These are phyloP conservation scores for Metarhizium sp. DNA, from an alignment of 2,329 filamentous ascomycete species.

Conservation along the genomic window DNA sequence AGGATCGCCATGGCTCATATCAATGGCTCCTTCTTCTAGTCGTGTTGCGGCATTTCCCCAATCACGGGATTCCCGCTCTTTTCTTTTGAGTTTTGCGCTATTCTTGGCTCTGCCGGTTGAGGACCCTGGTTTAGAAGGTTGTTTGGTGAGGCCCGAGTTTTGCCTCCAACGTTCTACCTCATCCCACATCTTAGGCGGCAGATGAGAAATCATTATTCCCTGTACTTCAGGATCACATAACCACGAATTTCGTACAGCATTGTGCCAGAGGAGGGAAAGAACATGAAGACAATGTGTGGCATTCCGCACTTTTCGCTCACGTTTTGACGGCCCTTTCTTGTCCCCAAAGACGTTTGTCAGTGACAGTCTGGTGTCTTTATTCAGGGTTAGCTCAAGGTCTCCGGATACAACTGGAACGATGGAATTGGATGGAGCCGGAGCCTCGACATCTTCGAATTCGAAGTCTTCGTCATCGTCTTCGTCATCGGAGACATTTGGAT, in stretches of 20 bases:
- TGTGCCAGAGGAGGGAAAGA: slow-evolving; percentile 80
- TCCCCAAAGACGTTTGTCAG: slow-evolving; percentile 50
- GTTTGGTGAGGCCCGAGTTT: slow-evolving; percentile 53
- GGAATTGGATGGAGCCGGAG: slow-evolving; percentile 44
- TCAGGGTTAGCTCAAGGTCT: slow-evolving; percentile 66
- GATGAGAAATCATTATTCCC: slow-evolving; percentile 62
- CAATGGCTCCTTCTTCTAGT: slow-evolving; percentile 59
- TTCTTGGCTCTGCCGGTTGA: slow-evolving; percentile 17
- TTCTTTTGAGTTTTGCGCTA: slow-evolving; percentile 12
- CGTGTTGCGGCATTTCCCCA: slow-evolving; percentile 64
- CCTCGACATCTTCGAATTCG: slow-evolving; percentile 54
- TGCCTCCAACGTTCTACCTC: slow-evolving; percentile 67
- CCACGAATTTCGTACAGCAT: slow-evolving; percentile 77
- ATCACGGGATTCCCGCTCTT: slow-evolving; percentile 37
- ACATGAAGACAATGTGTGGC: slow-evolving; percentile 85
- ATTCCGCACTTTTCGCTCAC: slow-evolving; percentile 68
- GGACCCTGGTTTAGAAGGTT: slow-evolving; percentile 17
- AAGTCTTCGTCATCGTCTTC: slow-evolving; percentile 29
- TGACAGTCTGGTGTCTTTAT: slow-evolving; percentile 47
- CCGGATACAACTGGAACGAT: slow-evolving; percentile 44
- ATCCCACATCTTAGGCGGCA: slow-evolving; percentile 58
- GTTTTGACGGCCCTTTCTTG: slow-evolving; percentile 81
- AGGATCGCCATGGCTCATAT: slow-evolving; percentile 78
- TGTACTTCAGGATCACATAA: slow-evolving; percentile 69
- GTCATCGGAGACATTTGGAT: slow-evolving; percentile 7